A percentile compares a stretch with the other conserved stretches of the same genome.
Evolutionary conservation across 805 yeast species (phyloP).

Genomic region (Yarrowia sp.): DNA sequence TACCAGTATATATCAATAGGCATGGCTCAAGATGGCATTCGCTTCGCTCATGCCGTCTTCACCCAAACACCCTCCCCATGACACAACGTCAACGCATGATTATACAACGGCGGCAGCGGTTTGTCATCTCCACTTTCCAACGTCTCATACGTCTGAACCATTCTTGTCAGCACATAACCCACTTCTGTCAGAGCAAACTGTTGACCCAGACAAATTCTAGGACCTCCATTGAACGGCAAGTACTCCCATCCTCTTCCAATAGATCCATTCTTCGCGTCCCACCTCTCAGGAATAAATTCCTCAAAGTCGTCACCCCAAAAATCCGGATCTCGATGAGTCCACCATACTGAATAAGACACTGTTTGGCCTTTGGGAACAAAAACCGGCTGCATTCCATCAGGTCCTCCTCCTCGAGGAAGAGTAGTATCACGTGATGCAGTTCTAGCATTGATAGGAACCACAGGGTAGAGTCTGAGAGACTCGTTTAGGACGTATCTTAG

Average conservation of each 20-base stretch:
- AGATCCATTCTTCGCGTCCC: slow-evolving; percentile 42
- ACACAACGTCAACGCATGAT: slow-evolving; percentile 2
- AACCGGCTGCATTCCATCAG: slow-evolving; percentile 42
- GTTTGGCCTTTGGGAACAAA: slow-evolving; percentile 46
- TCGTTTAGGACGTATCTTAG: slow-evolving; percentile 50
- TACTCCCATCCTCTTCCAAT: slow-evolving; percentile 44
- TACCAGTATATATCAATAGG: too few relatives aligned
- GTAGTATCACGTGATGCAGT: slow-evolving; percentile 47
- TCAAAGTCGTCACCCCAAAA: slow-evolving; percentile 48
- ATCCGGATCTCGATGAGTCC: slow-evolving; percentile 45
- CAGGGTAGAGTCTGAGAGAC: slow-evolving; percentile 50
- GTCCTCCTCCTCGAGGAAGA: slow-evolving; percentile 54
- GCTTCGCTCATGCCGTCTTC: neutral
- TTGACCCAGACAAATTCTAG: slow-evolving; percentile 55
- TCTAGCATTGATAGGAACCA: slow-evolving; percentile 52
- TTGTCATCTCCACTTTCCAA: neutral
- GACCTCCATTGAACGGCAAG: slow-evolving; percentile 56
- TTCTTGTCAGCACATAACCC: slow-evolving; percentile 44
- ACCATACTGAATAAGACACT: slow-evolving; percentile 44
- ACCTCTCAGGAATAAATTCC: slow-evolving; percentile 49
- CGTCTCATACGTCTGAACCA: slow-evolving; percentile 35
- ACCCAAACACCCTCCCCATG: slow-evolving; percentile 7
- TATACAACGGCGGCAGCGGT: neutral
- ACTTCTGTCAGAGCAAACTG: slow-evolving; percentile 56
- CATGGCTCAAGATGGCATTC: too few relatives aligned